phyloP scores from a whole-genome alignment of 2,329 filamentous ascomycete genomes.

The Aspergillus sp. region DNA sequence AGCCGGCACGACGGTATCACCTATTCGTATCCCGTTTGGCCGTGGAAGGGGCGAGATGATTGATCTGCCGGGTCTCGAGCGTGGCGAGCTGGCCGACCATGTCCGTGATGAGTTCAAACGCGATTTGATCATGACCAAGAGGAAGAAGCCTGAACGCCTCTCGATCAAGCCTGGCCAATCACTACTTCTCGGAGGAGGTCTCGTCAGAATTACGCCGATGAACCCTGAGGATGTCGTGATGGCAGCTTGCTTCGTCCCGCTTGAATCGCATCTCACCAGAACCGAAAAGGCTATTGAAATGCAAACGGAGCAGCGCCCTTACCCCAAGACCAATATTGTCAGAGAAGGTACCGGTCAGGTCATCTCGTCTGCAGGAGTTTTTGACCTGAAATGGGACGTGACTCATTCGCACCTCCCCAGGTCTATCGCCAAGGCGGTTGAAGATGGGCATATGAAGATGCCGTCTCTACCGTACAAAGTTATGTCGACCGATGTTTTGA shows the following conservation, averaged over 20 bases:
- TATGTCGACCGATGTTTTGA: constrained; percentile 77
- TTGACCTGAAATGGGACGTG: constrained; percentile 77
- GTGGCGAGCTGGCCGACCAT: constrained; percentile 70
- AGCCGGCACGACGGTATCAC: constrained; percentile 91
- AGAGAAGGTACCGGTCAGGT: constrained; percentile 58
- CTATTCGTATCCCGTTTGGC: constrained; percentile 89
- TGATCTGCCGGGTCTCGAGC: constrained; percentile 82
- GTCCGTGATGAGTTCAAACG: constrained; percentile 67
- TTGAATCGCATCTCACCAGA: constrained; percentile 73
- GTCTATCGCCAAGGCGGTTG: constrained; percentile 65
- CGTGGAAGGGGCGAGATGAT: constrained; percentile 85
- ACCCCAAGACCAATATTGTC: constrained; percentile 65
- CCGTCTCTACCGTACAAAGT: constrained; percentile 72
- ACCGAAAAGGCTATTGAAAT: constrained; percentile 78
- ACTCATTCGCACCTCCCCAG: constrained; percentile 77
- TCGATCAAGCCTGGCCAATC: constrained; percentile 76
- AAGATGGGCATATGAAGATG: constrained; percentile 60
- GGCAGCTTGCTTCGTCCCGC: constrained; percentile 81
- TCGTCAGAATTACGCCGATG: constrained; percentile 82
- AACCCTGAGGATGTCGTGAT: constrained; percentile 68
- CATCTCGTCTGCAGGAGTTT: constrained; percentile 71
- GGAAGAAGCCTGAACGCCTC: constrained; percentile 72
- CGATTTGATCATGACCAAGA: constrained; percentile 75
- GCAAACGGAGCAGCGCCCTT: constrained; percentile 64
- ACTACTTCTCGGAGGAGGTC: constrained; percentile 78